Percentiles rank a stretch among this genome's conserved stretches.
Evolutionary conservation across 2,329 filamentous ascomycete genomes (phyloP).

Genomic region (Zasmidium citrigriseum): DNA sequence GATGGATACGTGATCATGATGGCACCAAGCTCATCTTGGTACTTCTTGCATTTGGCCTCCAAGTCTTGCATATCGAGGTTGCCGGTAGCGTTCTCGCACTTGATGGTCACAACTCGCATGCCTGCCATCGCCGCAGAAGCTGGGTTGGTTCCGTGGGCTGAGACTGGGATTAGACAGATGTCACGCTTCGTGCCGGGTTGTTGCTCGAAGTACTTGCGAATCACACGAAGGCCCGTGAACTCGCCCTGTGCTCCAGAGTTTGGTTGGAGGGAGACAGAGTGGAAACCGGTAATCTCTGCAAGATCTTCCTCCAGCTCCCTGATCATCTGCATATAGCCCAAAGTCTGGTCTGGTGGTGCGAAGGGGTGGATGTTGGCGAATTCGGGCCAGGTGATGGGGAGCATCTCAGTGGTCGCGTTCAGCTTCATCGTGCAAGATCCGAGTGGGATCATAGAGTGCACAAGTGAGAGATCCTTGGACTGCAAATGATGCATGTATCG

Average conservation of each 20-base stretch:
- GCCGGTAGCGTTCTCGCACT: slow-evolving; percentile 83
- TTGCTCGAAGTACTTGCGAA: slow-evolving; percentile 78
- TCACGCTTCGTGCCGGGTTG: slow-evolving; percentile 71
- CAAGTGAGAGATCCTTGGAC: slow-evolving; percentile 89
- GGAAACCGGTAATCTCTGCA: slow-evolving; percentile 82
- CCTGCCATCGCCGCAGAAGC: slow-evolving; percentile 94
- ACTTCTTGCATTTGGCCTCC: slow-evolving; percentile 83
- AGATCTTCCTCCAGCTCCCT: slow-evolving; percentile 73
- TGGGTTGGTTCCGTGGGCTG: slow-evolving; percentile 93
- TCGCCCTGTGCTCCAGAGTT: slow-evolving; percentile 97
- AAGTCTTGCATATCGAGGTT: slow-evolving; percentile 88
- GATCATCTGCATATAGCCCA: slow-evolving; percentile 72
- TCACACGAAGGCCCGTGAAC: slow-evolving; percentile 85
- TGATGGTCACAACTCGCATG: slow-evolving; percentile 90
- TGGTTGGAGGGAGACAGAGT: slow-evolving; percentile 84
- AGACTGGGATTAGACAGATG: slow-evolving; percentile 91
- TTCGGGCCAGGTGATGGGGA: slow-evolving; percentile 74
- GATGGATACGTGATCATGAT: slow-evolving; percentile 98
- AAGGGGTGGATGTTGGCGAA: slow-evolving; percentile 84
- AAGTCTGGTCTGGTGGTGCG: slow-evolving; percentile 62
- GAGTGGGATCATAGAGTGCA: slow-evolving; percentile 96
- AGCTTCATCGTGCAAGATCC: slow-evolving; percentile 96
- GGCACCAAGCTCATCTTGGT: slow-evolving; percentile 80
- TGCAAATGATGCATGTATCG: slow-evolving; percentile 92
- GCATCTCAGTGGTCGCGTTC: slow-evolving; percentile 91